Conservation (phyloP, 345 rosid genomes). For the Melastoma malabathricum region DNA sequence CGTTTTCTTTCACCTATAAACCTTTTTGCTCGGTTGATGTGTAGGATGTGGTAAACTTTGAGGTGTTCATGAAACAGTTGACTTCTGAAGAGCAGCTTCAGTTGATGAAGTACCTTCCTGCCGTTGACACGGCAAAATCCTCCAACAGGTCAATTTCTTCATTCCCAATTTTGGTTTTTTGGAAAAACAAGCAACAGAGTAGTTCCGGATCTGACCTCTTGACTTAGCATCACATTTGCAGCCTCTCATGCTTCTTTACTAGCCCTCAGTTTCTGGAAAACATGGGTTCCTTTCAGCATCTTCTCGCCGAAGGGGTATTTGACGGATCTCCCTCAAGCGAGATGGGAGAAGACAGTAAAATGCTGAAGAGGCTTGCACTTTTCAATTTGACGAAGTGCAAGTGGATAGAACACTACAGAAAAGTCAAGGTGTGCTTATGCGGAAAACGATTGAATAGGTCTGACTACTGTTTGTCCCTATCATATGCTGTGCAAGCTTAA, state of each 20-base stretch:
- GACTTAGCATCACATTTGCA: slow-evolving; percentile 21
- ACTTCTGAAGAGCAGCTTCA: slow-evolving; percentile 73
- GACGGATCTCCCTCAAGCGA: slow-evolving; percentile 39
- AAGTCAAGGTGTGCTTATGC: slow-evolving; percentile 36
- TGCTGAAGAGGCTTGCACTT: slow-evolving; percentile 50
- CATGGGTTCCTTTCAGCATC: slow-evolving; percentile 47
- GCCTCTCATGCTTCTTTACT: slow-evolving; percentile 63
- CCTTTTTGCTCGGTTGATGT: neutral
- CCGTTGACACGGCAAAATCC: slow-evolving; percentile 36
- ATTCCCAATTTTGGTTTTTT: neutral
- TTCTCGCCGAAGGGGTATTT: slow-evolving; percentile 75
- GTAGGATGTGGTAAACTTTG: slow-evolving; percentile 74
- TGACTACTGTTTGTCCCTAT: too few species aligned
- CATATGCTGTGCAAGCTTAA: neutral
- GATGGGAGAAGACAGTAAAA: slow-evolving; percentile 47
- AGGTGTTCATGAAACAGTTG: slow-evolving; percentile 52
- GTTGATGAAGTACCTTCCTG: slow-evolving; percentile 58
- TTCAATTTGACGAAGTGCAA: slow-evolving; percentile 37
- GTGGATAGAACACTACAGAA: slow-evolving; percentile 51
- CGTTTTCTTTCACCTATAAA: neutral
- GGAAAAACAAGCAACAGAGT: too few species aligned
- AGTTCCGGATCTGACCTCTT: too few species aligned
- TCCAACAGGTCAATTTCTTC: slow-evolving; percentile 46
- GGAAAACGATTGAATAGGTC: neutral
- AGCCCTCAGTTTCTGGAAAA: slow-evolving; percentile 80